Percentiles rank a stretch among this genome's conserved stretches.
Conservation (phyloP, 176 grass and related monocot genomes). For the Puya raimondii region DNA sequence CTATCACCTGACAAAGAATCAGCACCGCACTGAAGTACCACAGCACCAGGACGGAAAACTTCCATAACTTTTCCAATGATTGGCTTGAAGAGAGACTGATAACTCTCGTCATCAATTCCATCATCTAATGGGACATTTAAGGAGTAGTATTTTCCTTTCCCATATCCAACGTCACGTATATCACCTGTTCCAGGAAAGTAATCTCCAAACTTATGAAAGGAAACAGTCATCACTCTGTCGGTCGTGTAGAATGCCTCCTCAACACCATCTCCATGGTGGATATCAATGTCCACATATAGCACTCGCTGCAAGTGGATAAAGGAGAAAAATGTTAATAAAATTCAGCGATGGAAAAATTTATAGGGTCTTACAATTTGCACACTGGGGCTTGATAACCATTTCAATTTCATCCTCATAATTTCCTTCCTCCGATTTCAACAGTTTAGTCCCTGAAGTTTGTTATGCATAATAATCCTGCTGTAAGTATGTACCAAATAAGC, state of each 20-base stretch:
- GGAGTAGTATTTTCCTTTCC: conserved; percentile 79
- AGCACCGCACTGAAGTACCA: conserved; percentile 88
- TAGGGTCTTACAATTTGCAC: too few relatives aligned
- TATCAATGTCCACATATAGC: conserved; percentile 84
- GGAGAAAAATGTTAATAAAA: conserved; percentile 19
- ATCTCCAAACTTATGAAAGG: conserved; percentile 89
- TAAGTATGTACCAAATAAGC: too few relatives aligned
- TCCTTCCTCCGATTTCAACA: too few relatives aligned
- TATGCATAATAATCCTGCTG: too few relatives aligned
- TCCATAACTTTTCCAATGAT: conserved; percentile 87
- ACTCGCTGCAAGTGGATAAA: conserved; percentile 46
- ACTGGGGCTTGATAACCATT: too few relatives aligned
- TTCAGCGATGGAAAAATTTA: not conserved
- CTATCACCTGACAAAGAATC: conserved; percentile 86
- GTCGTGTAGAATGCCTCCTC: conserved; percentile 94
- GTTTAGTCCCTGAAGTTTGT: too few relatives aligned
- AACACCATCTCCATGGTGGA: conserved; percentile 86
- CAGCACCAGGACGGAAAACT: conserved; percentile 61
- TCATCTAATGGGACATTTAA: conserved; percentile 79
- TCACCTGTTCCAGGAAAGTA: conserved; percentile 89
- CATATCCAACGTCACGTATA: conserved; percentile 56
- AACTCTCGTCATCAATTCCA: conserved; percentile 90
- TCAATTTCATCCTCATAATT: too few relatives aligned
- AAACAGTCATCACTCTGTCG: conserved; percentile 88
- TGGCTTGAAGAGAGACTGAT: conserved; percentile 85